These are phyloP conservation scores for Plasmopara muralis DNA, from an alignment of 352 stramenopile species.

Conservation along the genomic window DNA sequence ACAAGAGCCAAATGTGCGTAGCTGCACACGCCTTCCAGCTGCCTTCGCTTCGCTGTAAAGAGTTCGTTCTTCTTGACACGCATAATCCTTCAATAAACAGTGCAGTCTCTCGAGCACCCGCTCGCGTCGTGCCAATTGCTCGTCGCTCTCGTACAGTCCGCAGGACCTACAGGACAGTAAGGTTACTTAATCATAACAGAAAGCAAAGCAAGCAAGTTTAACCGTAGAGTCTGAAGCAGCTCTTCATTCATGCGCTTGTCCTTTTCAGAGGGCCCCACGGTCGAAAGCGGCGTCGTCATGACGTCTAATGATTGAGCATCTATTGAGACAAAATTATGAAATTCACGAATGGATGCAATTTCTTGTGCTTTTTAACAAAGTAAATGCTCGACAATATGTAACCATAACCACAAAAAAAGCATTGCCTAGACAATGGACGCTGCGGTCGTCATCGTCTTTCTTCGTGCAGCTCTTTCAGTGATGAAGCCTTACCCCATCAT, in stretches of 20 bases:
- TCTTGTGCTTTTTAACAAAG: no score
- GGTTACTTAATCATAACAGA: background rate
- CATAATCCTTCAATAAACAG: conserved; percentile 69
- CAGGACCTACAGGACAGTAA: conserved; percentile 28
- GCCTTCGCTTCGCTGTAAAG: conserved; percentile 44
- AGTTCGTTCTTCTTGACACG: conserved; percentile 50
- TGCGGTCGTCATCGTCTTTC: no score
- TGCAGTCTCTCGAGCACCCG: conserved; percentile 57
- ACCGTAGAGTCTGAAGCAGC: conserved; percentile 60
- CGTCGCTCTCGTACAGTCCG: conserved; percentile 67
- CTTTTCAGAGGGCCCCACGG: conserved; percentile 53
- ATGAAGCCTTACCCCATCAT: no score
- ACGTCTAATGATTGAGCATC: background rate
- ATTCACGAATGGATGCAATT: no score
- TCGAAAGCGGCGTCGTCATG: conserved; percentile 71
- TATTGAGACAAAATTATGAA: no score
- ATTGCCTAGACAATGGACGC: no score
- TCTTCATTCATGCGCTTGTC: conserved; percentile 62
- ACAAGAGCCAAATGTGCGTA: conserved; percentile 91
- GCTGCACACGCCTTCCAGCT: conserved; percentile 34
- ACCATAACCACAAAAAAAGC: no score
- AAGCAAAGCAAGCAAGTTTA: background rate
- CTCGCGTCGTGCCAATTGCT: conserved; percentile 58
- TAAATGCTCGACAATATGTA: no score
- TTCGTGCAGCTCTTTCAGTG: no score